These are phyloP conservation scores for Skeletonema costatum DNA, from an alignment of 108 stramenopile genomes.

Conservation along the genomic window DNA sequence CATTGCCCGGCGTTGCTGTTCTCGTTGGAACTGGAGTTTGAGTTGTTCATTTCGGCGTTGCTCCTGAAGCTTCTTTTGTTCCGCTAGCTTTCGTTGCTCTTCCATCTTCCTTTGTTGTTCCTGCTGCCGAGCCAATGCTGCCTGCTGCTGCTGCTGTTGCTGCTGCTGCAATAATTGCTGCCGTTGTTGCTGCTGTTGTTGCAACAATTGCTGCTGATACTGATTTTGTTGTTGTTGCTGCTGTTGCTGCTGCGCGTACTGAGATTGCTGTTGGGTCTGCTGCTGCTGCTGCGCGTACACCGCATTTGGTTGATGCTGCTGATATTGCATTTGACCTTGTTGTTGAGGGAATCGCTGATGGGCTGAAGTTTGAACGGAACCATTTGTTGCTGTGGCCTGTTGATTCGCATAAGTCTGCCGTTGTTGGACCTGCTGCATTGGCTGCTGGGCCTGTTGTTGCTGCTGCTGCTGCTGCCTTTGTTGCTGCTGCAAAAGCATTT, in stretches of 20 bases:
- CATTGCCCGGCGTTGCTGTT: constrained; percentile 18
- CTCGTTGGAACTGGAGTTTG: constrained; percentile 26
- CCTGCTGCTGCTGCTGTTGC: constrained; percentile 17
- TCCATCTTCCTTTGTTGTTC: constrained; percentile 16
- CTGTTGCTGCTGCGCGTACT: constrained; percentile 12
- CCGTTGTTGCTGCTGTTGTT: background rate
- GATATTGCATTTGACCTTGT: constrained; percentile 4
- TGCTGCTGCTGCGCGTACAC: constrained; percentile 4
- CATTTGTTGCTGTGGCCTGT: constrained; percentile 4
- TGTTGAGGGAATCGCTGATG: background rate
- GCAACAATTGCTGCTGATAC: constrained; percentile 1
- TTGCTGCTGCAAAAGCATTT: constrained; percentile 23
- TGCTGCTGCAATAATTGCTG: constrained; percentile 33
- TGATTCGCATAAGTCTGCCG: constrained; percentile 3
- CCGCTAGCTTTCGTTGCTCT: constrained; percentile 15
- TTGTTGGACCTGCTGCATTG: constrained; percentile 1
- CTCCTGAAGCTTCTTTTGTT: constrained; percentile 38
- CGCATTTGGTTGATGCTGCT: constrained; percentile 1
- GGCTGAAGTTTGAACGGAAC: background rate
- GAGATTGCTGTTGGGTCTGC: constrained; percentile 19
- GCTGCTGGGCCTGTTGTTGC: background rate
- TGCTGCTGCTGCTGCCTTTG: constrained; percentile 7
- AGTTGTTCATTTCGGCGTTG: constrained; percentile 32
- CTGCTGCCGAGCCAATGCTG: constrained; percentile 16
- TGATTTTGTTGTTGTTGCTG: constrained; percentile 2